Conservation (phyloP, 495 filamentous ascomycete genomes). For the Parachaetomium inaequale region DNA sequence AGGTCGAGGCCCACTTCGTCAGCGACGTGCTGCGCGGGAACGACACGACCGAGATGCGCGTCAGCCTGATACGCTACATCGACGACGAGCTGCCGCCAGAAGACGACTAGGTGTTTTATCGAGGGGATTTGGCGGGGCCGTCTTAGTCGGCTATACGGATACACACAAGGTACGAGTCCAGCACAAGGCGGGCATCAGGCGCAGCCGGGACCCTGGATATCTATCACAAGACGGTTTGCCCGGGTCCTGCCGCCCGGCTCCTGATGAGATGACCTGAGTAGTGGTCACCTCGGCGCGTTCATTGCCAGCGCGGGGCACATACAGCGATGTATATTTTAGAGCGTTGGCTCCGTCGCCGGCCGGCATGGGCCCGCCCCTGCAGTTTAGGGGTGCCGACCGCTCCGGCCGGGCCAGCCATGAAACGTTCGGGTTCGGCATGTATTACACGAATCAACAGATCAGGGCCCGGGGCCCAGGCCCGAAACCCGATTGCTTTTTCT, state of each 20-base stretch:
- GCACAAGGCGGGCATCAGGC: neutral
- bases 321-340: neutral
- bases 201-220: neutral
- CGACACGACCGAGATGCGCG: constrained; percentile 95
- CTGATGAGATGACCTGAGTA: too few species aligned
- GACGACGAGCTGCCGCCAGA: constrained; percentile 97
- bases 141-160: neutral
- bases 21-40: constrained; percentile 92
- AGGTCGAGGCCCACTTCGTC: constrained; percentile 95
- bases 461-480: too few species aligned
- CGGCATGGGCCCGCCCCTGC: neutral
- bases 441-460: neutral
- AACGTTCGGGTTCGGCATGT: neutral
- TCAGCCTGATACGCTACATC: constrained; percentile 88
- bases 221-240: neutral
- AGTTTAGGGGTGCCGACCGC: neutral
- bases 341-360: neutral
- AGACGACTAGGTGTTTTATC: constrained; percentile 64
- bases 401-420: neutral
- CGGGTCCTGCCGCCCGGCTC: neutral
- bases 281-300: neutral
- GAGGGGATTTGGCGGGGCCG: neutral
- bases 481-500: too few species aligned
- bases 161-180: neutral
- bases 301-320: neutral